These are phyloP conservation scores for Parafenestella ontariensis DNA, from an alignment of 2,329 filamentous ascomycete species.

Conservation along the genomic window DNA sequence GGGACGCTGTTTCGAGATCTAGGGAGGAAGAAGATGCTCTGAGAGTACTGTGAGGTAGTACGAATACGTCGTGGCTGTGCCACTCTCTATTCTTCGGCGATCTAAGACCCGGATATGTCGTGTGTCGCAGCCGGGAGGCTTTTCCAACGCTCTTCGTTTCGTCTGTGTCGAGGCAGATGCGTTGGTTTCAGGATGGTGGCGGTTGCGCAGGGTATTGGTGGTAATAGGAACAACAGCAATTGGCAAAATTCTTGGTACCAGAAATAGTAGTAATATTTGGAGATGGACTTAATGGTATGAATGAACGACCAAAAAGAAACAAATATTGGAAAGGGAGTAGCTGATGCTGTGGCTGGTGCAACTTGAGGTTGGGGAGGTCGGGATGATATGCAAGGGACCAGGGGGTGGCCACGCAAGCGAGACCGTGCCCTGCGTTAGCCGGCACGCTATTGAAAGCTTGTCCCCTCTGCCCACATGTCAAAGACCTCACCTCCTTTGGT, in stretches of 20 bases:
- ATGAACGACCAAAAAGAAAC: slow-evolving; percentile 1
- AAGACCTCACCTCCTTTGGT: neutral
- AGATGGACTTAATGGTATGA: neutral
- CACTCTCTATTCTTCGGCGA: slow-evolving; percentile 17
- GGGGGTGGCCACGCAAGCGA: slow-evolving; percentile 2
- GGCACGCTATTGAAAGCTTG: neutral
- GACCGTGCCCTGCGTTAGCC: neutral
- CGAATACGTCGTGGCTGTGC: slow-evolving; percentile 1
- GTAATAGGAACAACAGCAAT: neutral
- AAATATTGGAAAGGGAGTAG: neutral
- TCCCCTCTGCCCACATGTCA: neutral
- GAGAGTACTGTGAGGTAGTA: neutral
- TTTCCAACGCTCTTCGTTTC: slow-evolving; percentile 27
- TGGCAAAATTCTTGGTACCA: neutral
- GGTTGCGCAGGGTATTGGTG: neutral
- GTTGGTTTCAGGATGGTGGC: slow-evolving; percentile 15
- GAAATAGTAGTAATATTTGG: neutral
- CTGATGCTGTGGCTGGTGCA: slow-evolving; percentile 19
- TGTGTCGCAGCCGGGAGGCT: slow-evolving; percentile 24
- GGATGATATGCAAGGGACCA: slow-evolving; percentile 19
- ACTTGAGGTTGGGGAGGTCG: slow-evolving; percentile 23
- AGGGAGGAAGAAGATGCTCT: neutral
- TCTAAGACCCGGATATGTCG: slow-evolving; percentile 15
- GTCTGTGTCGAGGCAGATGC: slow-evolving; percentile 11
- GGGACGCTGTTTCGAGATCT: slow-evolving; percentile 2